Base-by-base conservation (phyloP, 2,329 filamentous ascomycete species). In the Xylaria sp. region DNA sequence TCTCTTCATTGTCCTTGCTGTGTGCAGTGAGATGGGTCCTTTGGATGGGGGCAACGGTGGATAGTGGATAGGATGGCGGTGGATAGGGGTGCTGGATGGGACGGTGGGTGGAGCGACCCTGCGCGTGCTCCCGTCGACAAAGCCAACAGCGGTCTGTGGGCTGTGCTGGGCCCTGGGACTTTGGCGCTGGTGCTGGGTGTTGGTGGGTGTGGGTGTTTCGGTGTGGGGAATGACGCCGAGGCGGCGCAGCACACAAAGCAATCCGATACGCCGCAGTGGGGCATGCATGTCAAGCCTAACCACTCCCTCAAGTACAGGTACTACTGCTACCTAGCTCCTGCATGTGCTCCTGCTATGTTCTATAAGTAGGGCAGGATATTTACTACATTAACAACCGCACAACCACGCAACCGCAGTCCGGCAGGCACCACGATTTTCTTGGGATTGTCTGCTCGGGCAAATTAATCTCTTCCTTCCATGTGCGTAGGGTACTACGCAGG, bases 1-100 rank as follows among this genome's bases (percentile, higher is more conserved):
- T n/a, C n/a, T n/a, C n/a, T 56, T 63, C 64, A 55, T 60, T 55
- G 33, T 59, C 25, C 22, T 17, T n/a, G n/a, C n/a, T n/a, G n/a
- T n/a, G n/a, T n/a, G n/a, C n/a, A n/a, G n/a, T n/a, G n/a, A n/a
- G n/a, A n/a, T n/a, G n/a, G n/a, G n/a, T n/a, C n/a, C n/a, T n/a
- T n/a, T n/a, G n/a, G n/a, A n/a, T n/a, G n/a, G n/a, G n/a, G n/a
- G n/a, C n/a, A n/a, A n/a, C n/a, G n/a, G n/a, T n/a, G n/a, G n/a
- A n/a, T n/a, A n/a, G n/a, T n/a, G n/a, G n/a, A 29, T 20, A 53
- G 20, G 38, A 54, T 22, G 49, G 20, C n/a, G 27, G 15, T 15
- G 5, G 17, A n/a, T n/a, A n/a, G 7, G 3, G 33, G 27, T 11
- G 11, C 33, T 13, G 20, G 5, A 17, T 29, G 49, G 15, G n/a